phyloP scores from a whole-genome alignment of 2,329 filamentous ascomycete species.

The Knufia fluminis region DNA sequence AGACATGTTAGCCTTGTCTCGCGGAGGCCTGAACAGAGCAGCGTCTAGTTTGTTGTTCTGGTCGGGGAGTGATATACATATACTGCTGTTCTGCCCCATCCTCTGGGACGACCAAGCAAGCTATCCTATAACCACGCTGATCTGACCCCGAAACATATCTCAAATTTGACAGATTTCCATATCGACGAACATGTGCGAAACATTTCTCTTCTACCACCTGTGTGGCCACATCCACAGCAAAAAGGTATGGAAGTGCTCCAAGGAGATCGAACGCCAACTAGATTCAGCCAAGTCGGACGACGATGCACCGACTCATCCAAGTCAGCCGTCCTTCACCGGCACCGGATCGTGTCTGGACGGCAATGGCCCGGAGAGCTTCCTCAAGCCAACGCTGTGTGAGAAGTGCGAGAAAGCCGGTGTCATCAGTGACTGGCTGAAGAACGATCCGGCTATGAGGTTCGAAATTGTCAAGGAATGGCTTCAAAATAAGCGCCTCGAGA shows the following conservation, averaged over 20 bases:
- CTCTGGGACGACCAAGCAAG: no score
- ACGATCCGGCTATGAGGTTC: background rate
- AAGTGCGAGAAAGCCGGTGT: background rate
- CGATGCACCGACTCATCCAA: background rate
- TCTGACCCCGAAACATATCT: no score
- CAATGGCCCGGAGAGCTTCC: background rate
- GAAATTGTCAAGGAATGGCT: constrained; percentile 7
- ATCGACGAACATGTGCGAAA: constrained; percentile 1
- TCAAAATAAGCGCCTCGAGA: background rate
- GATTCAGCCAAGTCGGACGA: background rate
- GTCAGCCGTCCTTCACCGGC: background rate
- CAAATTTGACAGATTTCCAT: background rate
- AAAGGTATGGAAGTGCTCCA: constrained; percentile 3
- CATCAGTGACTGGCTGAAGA: constrained; percentile 3
- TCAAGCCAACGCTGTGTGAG: constrained; percentile 2
- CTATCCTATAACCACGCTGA: no score
- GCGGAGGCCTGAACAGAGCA: background rate
- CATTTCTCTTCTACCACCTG: constrained; percentile 2
- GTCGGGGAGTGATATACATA: background rate
- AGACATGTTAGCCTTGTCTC: background rate
- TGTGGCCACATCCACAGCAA: constrained; percentile 5
- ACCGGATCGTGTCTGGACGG: background rate
- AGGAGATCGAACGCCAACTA: constrained; percentile 1
- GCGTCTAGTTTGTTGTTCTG: background rate
- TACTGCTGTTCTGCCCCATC: background rate